phyloP scores from a whole-genome alignment of 2,329 filamentous ascomycete species.

The Ambrosiella beaveri region DNA sequence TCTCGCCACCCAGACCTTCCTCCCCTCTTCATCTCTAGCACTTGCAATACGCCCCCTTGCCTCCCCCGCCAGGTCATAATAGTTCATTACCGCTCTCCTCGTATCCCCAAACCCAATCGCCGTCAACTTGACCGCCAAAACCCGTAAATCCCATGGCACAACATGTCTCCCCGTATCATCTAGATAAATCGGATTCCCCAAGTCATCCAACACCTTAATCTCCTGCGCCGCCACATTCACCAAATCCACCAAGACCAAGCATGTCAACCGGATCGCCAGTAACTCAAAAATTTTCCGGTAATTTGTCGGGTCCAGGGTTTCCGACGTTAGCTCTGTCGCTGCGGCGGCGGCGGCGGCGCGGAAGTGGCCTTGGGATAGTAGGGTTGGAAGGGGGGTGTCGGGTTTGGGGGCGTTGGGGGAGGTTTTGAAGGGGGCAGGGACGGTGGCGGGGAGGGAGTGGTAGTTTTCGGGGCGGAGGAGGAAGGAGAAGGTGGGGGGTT shows the following conservation, averaged over 20 bases:
- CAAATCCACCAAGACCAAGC: constrained; percentile 62
- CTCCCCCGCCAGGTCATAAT: constrained; percentile 74
- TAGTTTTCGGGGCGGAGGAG: constrained; percentile 68
- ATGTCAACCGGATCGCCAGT: constrained; percentile 66
- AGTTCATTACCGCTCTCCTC: constrained; percentile 69
- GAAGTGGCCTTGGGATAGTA: constrained; percentile 61
- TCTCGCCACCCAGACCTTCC: constrained; percentile 51
- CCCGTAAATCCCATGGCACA: constrained; percentile 73
- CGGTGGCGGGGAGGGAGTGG: constrained; percentile 53
- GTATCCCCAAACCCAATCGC: constrained; percentile 74
- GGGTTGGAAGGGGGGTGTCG: constrained; percentile 46
- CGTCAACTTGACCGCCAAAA: constrained; percentile 69
- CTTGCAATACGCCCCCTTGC: constrained; percentile 44
- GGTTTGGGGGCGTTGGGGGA: constrained; percentile 45
- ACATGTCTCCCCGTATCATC: constrained; percentile 43
- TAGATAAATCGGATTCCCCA: constrained; percentile 36
- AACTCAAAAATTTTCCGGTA: constrained; percentile 53
- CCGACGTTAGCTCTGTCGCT: constrained; percentile 40
- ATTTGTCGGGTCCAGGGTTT: constrained; percentile 37
- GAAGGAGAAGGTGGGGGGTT: constrained; percentile 55
- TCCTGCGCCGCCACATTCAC: constrained; percentile 51
- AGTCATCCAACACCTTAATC: constrained; percentile 44
- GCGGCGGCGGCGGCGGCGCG: constrained; percentile 57
- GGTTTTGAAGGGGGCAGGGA: constrained; percentile 50
- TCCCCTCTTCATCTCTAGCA: constrained; percentile 31